Evolutionary conservation across 495 filamentous ascomycete species (phyloP), one percentile per base, ranked within the genome.

Genomic region (Xylaria venustula): DNA sequence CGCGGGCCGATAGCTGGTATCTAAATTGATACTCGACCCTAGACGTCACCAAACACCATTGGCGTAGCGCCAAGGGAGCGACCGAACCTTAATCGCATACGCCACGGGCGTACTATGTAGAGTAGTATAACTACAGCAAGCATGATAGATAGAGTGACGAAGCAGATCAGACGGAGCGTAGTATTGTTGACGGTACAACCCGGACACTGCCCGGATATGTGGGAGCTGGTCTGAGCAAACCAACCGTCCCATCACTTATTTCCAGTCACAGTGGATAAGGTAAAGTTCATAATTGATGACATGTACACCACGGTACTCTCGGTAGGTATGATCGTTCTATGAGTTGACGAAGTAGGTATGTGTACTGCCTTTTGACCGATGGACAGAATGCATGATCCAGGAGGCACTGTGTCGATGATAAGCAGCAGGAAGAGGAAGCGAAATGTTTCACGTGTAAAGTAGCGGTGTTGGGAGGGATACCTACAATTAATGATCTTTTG

Each of bases 1-100:
- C 30, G 52, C 60, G 60, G 60, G 52, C 60, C 60, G 60, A 62
- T 62, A 62, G 47, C 51, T 62, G 7, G 52, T 41, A 45, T 56
- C 46, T 47, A 48, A 37, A 49, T 40, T 61, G 58, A 46, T 34
- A 28, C 34, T 54, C 26, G 37, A 40, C 41, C 50, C 30, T 54
- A 50, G 32, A 41, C 22, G 46, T 50, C 44, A 30, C 45, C 30
- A 23, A 32, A 34, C 34, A 56, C 40, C 36, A 37, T 50, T 41
- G 47, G 40, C 36, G 57, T n/a, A 50, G 44, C 48, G n/a, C n/a
- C 22, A 41, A 40, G 17, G 12, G 37, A 28, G n/a, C n/a, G 37
- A 42, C 37, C 52, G 36, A 55, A 44, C 52, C 30, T 11, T 34
- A n/a, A n/a, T n/a, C n/a, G n/a, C n/a, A n/a, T n/a, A n/a, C n/a